phyloP scores from a whole-genome alignment of 495 filamentous ascomycete genomes.

The Cercophora sp. region DNA sequence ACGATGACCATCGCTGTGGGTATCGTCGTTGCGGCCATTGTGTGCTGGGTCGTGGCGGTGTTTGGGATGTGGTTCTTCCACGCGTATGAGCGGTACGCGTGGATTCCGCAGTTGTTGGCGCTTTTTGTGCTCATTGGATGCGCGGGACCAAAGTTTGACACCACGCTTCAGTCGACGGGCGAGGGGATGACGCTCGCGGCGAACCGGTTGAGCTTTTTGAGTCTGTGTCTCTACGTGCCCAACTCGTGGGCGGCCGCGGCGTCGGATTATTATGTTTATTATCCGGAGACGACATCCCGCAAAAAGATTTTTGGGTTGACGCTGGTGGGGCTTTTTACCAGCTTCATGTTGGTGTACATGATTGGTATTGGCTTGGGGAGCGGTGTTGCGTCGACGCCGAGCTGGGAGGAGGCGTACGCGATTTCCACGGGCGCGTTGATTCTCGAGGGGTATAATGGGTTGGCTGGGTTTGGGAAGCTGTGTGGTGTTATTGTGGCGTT shows the following conservation, averaged over 20 bases:
- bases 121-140: slow-evolving; percentile 65
- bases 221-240: slow-evolving; percentile 26
- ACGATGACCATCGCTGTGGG: slow-evolving; percentile 65
- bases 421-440: slow-evolving; percentile 63
- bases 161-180: slow-evolving; percentile 32
- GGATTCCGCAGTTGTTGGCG: slow-evolving; percentile 63
- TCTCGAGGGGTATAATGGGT: slow-evolving; percentile 58
- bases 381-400: slow-evolving; percentile 48
- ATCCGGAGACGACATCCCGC: slow-evolving; percentile 51
- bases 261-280: slow-evolving; percentile 60
- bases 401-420: slow-evolving; percentile 53
- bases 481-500: slow-evolving; percentile 67
- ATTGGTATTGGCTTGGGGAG: slow-evolving; percentile 70
- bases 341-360: slow-evolving; percentile 49
- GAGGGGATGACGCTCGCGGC: slow-evolving; percentile 17
- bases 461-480: slow-evolving; percentile 68
- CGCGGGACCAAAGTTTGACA: slow-evolving; percentile 61
- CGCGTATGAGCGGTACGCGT: slow-evolving; percentile 67
- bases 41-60: slow-evolving; percentile 64
- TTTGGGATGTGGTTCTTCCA: slow-evolving; percentile 73
- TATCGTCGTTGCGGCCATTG: slow-evolving; percentile 64
- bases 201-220: slow-evolving; percentile 26
- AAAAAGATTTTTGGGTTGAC: slow-evolving; percentile 47
- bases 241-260: slow-evolving; percentile 52
- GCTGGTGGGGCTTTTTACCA: slow-evolving; percentile 18